Evolutionary conservation across 75 land plant species (phyloP).

Genomic region (Selaginella moellendorffii): DNA sequence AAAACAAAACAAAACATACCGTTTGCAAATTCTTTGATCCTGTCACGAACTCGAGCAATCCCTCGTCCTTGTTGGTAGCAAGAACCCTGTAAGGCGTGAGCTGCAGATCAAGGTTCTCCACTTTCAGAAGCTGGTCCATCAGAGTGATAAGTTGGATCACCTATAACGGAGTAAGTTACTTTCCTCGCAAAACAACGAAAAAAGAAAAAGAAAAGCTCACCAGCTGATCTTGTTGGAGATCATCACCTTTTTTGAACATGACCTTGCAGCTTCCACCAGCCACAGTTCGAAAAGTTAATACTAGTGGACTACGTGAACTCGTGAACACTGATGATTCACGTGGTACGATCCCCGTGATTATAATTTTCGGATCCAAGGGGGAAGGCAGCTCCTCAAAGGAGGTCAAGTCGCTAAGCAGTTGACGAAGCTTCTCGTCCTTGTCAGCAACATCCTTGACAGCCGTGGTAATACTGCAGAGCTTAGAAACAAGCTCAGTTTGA

Average conservation of each 20-base stretch:
- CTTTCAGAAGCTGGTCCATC: conserved; percentile 89
- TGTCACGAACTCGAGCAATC: conserved; percentile 92
- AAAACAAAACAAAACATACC: too few relatives aligned
- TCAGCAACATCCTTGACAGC: conserved; percentile 89
- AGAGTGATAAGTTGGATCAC: conserved; percentile 92
- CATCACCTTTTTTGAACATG: conserved; percentile 94
- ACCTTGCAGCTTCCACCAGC: conserved; percentile 63
- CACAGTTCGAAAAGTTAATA: conserved; percentile 61
- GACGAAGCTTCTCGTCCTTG: conserved; percentile 77
- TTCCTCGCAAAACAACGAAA: too few relatives aligned
- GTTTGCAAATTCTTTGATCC: too few relatives aligned
- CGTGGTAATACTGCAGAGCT: conserved; percentile 73
- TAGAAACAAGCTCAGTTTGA: conserved; percentile 77
- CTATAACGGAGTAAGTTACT: conserved; percentile 30
- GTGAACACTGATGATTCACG: conserved; percentile 73
- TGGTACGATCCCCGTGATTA: conserved; percentile 81
- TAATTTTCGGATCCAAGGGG: conserved; percentile 61
- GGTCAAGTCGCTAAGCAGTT: conserved; percentile 84
- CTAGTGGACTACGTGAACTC: conserved; percentile 75
- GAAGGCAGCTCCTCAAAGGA: too few relatives aligned
- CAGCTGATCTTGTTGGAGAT: too few relatives aligned
- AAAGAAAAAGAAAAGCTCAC: too few relatives aligned
- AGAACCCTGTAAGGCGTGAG: conserved; percentile 87
- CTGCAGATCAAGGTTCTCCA: conserved; percentile 92
- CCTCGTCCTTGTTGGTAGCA: conserved; percentile 96